Conservation (phyloP, 192 early-diverging fungal species). For the Umbelopsis sp. region DNA sequence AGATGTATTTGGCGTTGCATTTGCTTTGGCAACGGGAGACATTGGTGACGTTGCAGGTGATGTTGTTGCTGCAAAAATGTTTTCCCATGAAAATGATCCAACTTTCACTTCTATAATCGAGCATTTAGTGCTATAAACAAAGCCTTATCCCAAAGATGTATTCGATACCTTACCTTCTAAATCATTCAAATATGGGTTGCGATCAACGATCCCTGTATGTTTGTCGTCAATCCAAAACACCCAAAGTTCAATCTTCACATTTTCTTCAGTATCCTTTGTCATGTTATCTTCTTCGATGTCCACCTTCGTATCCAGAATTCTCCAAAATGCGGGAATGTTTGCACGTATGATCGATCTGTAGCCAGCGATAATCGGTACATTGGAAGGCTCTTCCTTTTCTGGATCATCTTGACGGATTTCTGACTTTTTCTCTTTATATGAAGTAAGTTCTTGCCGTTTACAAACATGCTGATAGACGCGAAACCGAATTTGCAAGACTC, state of each 20-base stretch:
- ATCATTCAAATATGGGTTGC: conserved; percentile 8
- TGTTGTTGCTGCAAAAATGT: conserved; percentile 19
- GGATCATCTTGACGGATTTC: not conserved
- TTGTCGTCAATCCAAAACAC: conserved; percentile 43
- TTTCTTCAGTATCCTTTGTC: not conserved
- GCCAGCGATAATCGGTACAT: not conserved
- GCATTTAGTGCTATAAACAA: not conserved
- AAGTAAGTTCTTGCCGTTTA: not conserved
- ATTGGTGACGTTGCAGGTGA: conserved; percentile 30
- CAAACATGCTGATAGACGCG: conserved; percentile 33
- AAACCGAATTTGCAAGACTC: conserved; percentile 39
- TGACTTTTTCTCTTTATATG: not conserved
- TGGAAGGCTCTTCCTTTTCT: not conserved
- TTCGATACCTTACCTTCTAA: conserved; percentile 29
- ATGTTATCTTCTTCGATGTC: not conserved
- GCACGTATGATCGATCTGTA: not conserved
- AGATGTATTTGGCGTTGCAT: conserved; percentile 20
- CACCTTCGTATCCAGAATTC: not conserved
- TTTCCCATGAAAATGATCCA: conserved; percentile 39
- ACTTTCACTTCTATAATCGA: conserved; percentile 30
- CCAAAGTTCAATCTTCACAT: conserved; percentile 27
- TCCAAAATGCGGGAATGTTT: conserved; percentile 4
- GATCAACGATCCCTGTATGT: conserved; percentile 34
- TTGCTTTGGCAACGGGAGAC: conserved; percentile 10
- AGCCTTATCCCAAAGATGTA: not conserved